phyloP scores from a whole-genome alignment of 306 rosid genomes.

The Geum urbanum region DNA sequence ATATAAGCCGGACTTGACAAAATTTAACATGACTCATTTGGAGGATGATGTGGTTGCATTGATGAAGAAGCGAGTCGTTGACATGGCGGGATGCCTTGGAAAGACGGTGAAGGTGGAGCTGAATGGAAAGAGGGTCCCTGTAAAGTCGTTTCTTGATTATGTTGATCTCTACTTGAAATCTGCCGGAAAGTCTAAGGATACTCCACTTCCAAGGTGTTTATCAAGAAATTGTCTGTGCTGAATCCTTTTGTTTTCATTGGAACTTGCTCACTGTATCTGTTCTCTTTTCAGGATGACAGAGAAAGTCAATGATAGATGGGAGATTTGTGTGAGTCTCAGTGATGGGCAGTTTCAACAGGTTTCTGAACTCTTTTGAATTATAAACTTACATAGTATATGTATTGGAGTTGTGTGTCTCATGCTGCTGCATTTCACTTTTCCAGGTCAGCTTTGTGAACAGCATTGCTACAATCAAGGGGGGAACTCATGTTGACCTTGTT shows the following conservation, averaged over 20 bases:
- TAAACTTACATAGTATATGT: background rate
- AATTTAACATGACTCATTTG: conserved; percentile 74
- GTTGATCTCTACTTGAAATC: conserved; percentile 76
- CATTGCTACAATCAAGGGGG: conserved; percentile 88
- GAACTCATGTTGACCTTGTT: conserved; percentile 83
- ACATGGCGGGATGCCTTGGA: conserved; percentile 94
- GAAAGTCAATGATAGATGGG: conserved; percentile 89
- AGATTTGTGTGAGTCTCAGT: conserved; percentile 72
- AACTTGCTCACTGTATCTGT: conserved; percentile 15
- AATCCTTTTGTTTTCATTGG: background rate
- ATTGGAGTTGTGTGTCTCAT: background rate
- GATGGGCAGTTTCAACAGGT: conserved; percentile 99
- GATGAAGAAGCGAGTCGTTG: conserved; percentile 88
- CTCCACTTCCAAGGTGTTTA: conserved; percentile 58
- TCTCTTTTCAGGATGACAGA: conserved; percentile 46
- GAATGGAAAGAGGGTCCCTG: conserved; percentile 49
- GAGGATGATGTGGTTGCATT: conserved; percentile 92
- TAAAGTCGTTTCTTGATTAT: conserved; percentile 70
- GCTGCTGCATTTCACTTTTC: background rate
- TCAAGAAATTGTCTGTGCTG: background rate
- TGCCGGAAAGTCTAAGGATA: conserved; percentile 43
- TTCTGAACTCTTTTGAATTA: conserved; percentile 6
- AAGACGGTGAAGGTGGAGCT: conserved; percentile 86
- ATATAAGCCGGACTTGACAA: conserved; percentile 78
- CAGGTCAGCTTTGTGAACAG: conserved; percentile 94